Evolutionary conservation across 2,329 filamentous ascomycete species (phyloP), one percentile per base, ranked within the genome.

Genomic region (Sporothrix schenckii): DNA sequence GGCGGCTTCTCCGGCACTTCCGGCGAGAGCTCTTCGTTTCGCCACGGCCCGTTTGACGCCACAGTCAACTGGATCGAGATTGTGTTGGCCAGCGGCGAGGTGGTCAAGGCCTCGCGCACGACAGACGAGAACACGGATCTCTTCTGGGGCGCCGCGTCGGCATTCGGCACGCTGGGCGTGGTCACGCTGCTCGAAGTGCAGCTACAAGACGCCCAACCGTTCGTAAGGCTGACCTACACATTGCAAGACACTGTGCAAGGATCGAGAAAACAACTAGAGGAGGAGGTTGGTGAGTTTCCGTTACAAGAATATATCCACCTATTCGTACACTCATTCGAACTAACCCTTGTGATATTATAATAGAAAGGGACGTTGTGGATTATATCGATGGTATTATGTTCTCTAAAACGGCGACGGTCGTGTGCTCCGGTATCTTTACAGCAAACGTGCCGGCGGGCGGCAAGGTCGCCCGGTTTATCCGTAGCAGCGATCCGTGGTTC

Each of bases 371-470:
- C 1, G 14, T 30, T 0, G 66, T 71, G 3, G 89, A 92, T 72
- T 93, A 89, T 73, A 82, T 94, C 2, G 91, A 93, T 71, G 90
- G 84, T 1, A 90, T 92, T 56, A 80, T 88, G 21, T 92, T 86
- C 76, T 83, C 86, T 0, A 79, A 80, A 16, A 80, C 81, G 21
- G 81, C 81, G 5, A 86, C 86, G 0, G 83, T 91, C 0, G 79
- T 92, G 56, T 89, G 90, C 77, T 82, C 84, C 0, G 91, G 91
- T 0, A 81, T 81, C 13, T 79, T 91, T 19, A 83, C 83, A 0
- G 81, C 90, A 67, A 76, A 80, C 0, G 72, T 83, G 0, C 83
- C 83, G 0, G 69, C 76, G 0, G 79, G 77, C 73, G 2, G 77
- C 76, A 58, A 74, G 24, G 24, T 80, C 0, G 80, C 79, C 34